A percentile compares a stretch with the other conserved stretches of the same genome.
Evolutionary conservation across 495 filamentous ascomycete genomes (phyloP).

Genomic region (Daldinia vernicosa): DNA sequence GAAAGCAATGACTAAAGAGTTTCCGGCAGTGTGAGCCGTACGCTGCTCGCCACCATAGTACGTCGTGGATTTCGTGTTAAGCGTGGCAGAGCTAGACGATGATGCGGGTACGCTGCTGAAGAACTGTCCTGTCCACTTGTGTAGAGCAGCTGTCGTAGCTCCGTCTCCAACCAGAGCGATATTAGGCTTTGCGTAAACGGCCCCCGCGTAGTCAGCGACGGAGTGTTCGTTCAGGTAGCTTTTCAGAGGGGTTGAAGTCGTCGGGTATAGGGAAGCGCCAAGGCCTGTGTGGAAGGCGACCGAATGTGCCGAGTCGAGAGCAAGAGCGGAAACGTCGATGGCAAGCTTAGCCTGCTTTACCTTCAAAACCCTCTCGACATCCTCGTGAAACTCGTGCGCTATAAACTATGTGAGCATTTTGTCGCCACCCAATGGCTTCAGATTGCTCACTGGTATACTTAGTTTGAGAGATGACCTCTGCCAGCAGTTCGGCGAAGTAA

Average conservation of each 20-base stretch:
- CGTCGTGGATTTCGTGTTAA: slow-evolving; percentile 66
- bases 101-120: slow-evolving; percentile 67
- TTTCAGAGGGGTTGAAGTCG: slow-evolving; percentile 70
- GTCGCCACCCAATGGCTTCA: slow-evolving; percentile 37
- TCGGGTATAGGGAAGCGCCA: slow-evolving; percentile 75
- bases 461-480: slow-evolving; percentile 86
- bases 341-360: slow-evolving; percentile 73
- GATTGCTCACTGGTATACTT: slow-evolving; percentile 78
- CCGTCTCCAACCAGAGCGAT: slow-evolving; percentile 92
- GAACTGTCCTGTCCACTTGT: slow-evolving; percentile 94
- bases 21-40: slow-evolving; percentile 75
- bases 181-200: slow-evolving; percentile 86
- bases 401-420: slow-evolving; percentile 30
- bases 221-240: slow-evolving; percentile 79
- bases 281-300: slow-evolving; percentile 95
- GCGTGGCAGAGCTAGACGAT: slow-evolving; percentile 47
- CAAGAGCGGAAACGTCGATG: slow-evolving; percentile 72
- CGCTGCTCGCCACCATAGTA: slow-evolving; percentile 97
- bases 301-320: slow-evolving; percentile 84
- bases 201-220: slow-evolving; percentile 74
- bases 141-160: slow-evolving; percentile 74
- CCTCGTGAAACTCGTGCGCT: slow-evolving; percentile 90
- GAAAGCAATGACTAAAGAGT: slow-evolving; percentile 87
- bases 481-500: slow-evolving; percentile 96
- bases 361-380: slow-evolving; percentile 77